Conservation (phyloP, 2,329 filamentous ascomycete genomes). For the Rachicladosporium sp. region DNA sequence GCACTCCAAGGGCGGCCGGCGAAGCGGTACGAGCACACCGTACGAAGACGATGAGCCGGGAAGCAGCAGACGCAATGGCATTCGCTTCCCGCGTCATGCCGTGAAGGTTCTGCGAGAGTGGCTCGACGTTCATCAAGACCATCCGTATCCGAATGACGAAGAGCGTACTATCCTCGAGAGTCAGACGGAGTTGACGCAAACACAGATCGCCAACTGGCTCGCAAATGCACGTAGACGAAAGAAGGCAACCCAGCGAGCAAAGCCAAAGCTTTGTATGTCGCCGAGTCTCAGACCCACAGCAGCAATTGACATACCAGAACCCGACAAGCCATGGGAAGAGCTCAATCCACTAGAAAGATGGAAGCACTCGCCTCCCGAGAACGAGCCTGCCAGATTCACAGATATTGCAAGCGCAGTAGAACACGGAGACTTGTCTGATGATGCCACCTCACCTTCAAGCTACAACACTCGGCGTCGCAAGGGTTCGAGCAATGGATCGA, state of each 20-base stretch:
- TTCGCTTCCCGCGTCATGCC: constrained; percentile 68
- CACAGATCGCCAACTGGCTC: constrained; percentile 84
- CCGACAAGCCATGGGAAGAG: constrained; percentile 26
- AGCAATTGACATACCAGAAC: constrained; percentile 61
- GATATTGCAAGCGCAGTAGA: constrained; percentile 52
- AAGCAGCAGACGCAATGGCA: constrained; percentile 38
- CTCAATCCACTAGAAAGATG: constrained; percentile 57
- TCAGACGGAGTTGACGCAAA: constrained; percentile 68
- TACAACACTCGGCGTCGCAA: constrained; percentile 29
- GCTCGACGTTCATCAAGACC: constrained; percentile 65
- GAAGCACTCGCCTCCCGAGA: constrained; percentile 56
- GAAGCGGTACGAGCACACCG: constrained; percentile 10
- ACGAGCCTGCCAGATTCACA: constrained; percentile 53
- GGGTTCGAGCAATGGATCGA: constrained; percentile 39
- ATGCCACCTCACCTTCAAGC: constrained; percentile 22
- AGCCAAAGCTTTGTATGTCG: constrained; percentile 32
- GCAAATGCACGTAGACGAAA: constrained; percentile 76
- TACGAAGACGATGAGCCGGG: constrained; percentile 22
- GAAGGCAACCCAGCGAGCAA: constrained; percentile 56
- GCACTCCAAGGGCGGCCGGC: constrained; percentile 9
- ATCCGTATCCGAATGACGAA: constrained; percentile 79
- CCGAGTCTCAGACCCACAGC: constrained; percentile 52
- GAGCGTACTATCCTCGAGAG: constrained; percentile 71
- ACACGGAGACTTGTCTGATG: constrained; percentile 17
- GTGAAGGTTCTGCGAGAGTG: constrained; percentile 73